Evolutionary conservation across 768 basidiomycete species (phyloP).

Genomic region (Lepiota subincarnata): DNA sequence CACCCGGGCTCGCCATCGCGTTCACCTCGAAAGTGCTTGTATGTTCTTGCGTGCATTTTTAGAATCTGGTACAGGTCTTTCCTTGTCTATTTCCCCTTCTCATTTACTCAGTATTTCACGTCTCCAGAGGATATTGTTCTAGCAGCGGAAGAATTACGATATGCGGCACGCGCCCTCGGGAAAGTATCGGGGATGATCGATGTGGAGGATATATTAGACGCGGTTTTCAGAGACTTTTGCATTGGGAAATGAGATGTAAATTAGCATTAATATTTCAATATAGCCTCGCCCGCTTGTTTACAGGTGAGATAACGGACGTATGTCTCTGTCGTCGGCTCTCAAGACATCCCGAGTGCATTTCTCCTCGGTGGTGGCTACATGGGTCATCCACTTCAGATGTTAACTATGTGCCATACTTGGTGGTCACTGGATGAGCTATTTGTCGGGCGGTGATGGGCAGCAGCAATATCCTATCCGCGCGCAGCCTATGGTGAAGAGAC

Average conservation of each 20-base stretch:
- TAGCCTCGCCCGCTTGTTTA: not conserved
- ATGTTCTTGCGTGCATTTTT: conserved; percentile 63
- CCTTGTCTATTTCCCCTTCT: not conserved
- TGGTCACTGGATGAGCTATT: not conserved
- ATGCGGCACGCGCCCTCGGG: conserved; percentile 81
- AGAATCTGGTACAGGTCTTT: conserved; percentile 17
- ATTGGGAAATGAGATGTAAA: conserved; percentile 62
- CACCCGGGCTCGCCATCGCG: conserved; percentile 76
- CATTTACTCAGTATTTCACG: conserved; percentile 20
- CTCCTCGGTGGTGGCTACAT: no score
- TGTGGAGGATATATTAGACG: conserved; percentile 80
- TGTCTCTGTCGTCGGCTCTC: no score
- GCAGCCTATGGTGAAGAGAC: no score
- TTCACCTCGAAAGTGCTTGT: conserved; percentile 65
- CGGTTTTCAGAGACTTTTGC: conserved; percentile 83
- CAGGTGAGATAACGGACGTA: no score
- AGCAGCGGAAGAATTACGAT: conserved; percentile 84
- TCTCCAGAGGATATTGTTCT: conserved; percentile 71
- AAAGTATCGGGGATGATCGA: conserved; percentile 78
- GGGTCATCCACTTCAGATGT: not conserved
- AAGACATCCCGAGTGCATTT: no score
- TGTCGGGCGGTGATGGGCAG: not conserved
- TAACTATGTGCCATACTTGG: not conserved
- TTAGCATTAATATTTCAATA: not conserved
- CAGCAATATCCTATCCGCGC: no score